Percentiles rank a stretch among this genome's conserved stretches.
Conservation (phyloP, 768 basidiomycete species). For the Favolaschia claudopus region DNA sequence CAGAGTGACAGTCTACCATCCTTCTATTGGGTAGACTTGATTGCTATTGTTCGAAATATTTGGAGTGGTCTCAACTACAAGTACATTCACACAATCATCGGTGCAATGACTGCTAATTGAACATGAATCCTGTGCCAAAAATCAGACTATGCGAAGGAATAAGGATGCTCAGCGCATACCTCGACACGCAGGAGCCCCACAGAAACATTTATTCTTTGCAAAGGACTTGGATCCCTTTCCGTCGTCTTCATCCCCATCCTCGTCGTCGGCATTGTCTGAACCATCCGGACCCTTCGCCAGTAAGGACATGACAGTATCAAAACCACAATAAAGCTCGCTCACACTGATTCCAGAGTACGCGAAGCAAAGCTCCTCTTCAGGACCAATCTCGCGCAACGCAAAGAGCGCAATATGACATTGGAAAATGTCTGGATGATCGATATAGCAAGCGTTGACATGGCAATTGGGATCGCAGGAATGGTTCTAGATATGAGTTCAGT, state of each 20-base stretch:
- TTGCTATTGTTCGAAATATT: too few species aligned
- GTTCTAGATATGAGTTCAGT: slow-evolving; percentile 58
- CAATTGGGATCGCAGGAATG: slow-evolving; percentile 93
- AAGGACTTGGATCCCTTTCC: background rate
- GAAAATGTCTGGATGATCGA: slow-evolving; percentile 76
- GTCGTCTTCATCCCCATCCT: background rate
- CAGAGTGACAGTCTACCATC: too few species aligned
- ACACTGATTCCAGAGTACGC: slow-evolving; percentile 75
- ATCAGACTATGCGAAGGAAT: background rate
- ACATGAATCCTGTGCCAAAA: slow-evolving; percentile 10
- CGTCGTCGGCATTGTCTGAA: slow-evolving; percentile 1
- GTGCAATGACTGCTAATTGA: slow-evolving; percentile 11
- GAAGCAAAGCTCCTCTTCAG: slow-evolving; percentile 79
- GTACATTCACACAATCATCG: too few species aligned
- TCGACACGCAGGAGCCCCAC: background rate
- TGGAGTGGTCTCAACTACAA: too few species aligned
- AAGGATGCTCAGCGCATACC: background rate
- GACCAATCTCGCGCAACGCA: slow-evolving; percentile 66
- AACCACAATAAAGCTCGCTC: slow-evolving; percentile 6
- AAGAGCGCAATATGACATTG: slow-evolving; percentile 78
- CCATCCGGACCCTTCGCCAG: background rate
- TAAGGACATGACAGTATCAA: background rate
- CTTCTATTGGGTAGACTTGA: too few species aligned
- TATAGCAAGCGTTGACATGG: slow-evolving; percentile 72
- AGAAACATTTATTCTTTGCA: slow-evolving; percentile 7